These are phyloP conservation scores for Tilletia walkeri DNA, from an alignment of 1,284 basidiomycete genomes.

Conservation along the genomic window DNA sequence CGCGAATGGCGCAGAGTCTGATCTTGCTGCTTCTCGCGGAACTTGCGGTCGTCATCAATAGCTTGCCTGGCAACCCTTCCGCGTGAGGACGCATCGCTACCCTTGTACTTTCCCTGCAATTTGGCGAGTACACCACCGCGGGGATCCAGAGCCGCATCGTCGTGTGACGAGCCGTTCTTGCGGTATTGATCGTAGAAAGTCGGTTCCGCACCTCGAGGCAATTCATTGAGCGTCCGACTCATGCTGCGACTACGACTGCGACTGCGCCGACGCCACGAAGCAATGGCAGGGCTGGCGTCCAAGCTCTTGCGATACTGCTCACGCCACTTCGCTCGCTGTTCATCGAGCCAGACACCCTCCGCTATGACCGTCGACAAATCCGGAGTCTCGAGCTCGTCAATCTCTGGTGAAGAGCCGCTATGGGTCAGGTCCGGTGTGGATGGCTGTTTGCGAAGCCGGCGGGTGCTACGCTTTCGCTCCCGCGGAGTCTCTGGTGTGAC, in stretches of 20 bases:
- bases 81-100: neutral
- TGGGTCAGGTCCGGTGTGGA: neutral
- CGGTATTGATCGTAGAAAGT: constrained; percentile 5
- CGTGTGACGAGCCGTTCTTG: neutral
- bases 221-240: constrained; percentile 11
- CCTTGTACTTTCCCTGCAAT: constrained; percentile 1
- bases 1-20: neutral
- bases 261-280: neutral
- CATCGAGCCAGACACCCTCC: constrained; percentile 21
- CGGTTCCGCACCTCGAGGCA: neutral
- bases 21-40: neutral
- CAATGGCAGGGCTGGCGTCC: neutral
- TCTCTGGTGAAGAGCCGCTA: neutral
- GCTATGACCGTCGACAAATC: constrained; percentile 21
- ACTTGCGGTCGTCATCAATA: constrained; percentile 2
- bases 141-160: constrained; percentile 9
- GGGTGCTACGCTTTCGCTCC: neutral
- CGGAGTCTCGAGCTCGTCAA: constrained; percentile 16
- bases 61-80: constrained; percentile 2
- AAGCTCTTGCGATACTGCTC: constrained; percentile 18
- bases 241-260: constrained; percentile 13
- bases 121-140: constrained; percentile 12
- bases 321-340: constrained; percentile 23
- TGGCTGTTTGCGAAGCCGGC: constrained; percentile 1
- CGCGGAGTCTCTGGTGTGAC: neutral